Evolutionary conservation across 2,329 filamentous ascomycete genomes (phyloP), one percentile per base, ranked within the genome.

Genomic region (Chalara sp.): DNA sequence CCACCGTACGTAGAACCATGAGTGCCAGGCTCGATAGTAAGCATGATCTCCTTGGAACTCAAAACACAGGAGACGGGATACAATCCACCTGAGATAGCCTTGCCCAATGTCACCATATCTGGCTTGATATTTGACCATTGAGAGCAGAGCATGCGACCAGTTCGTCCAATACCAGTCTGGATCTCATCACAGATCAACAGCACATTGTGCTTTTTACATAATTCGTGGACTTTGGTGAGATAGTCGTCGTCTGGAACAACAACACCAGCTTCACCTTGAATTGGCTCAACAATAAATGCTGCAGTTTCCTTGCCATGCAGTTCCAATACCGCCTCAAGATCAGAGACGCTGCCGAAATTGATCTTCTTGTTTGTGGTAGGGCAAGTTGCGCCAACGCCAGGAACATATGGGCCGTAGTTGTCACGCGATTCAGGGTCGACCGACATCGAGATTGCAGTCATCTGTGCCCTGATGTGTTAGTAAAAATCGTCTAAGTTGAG

Each of bases 1-100:
- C 93, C 93, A 55, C 93, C 93, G 65, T 97, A 99, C n/a, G 93
- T 99, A 41, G 89, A 96, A 46, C 93, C 93, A 71, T 99, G 93
- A 30, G 93, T 97, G 53, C 93, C 93, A 30, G 93, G 89, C 76
- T 99, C 93, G 57, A 99, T 78, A 7, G 92, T 93, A 59, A 96
- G 80, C 91, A 99, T 96, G 57, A 97, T 78, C 51, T 96, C 91
- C 72, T 86, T 90, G 63, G 84, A 84, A 55, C 87, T 86, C 48
- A 99, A 78, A 46, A 99, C 91, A 63, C 86, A 90, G 55, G 90
- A 96, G 52, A 99, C 93, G n/a, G 93, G 93, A 72, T 99, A 99
- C 86, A 97, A 93, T 69, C 93, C 93, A 57, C 93, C 93, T 33
- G 90, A 96, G 67, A 99, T 96, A 61, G 93, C 93, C 76, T 99